Evolutionary conservation across 352 stramenopile genomes (phyloP), one percentile per base, ranked within the genome.

Genomic region (Phytopythium vexans): DNA sequence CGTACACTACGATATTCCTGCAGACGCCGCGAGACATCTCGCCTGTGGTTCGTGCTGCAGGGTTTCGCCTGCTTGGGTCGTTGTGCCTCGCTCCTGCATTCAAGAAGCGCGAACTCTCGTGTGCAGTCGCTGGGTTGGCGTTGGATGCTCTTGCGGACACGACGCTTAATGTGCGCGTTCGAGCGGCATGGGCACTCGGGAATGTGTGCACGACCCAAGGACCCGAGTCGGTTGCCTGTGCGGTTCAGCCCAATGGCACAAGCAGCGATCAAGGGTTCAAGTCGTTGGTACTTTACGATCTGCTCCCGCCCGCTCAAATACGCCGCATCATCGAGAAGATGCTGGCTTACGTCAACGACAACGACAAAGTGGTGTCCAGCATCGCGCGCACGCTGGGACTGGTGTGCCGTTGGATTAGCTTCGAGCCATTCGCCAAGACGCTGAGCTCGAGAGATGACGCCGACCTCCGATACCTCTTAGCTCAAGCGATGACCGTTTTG

Each of bases 311-410:
- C 3, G 79, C 71, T 32, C 77, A 87, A 46, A 60, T 95, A 50
- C 69, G 70, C 3, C 59, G 74, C 27, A 73, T 95, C 39, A 82
- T 92, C 10, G 81, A 92, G 52, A 91, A 88, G 62, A 95, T 95
- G 85, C 57, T 95, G 37, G 56, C 88, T 8, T 84, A 74, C 50
- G 81, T 95, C 42, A 88, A 82, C 41, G 85, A 95, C 60, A 93
- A 95, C 49, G 85, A 95, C 75, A 95, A 95, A 64, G 85, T 95
- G 15, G 85, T 81, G 14, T 95, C 85, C 9, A 95, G 85, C 15
- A 77, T 95, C 14, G 80, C 82, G 14, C 72, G 85, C 11, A 93
- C 85, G 3, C 63, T 95, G 41, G 85, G 85, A 0, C 76, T 95
- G 3, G 74, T 95, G 4, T 86, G 79, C 50, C 77, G 85, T 3